Base-by-base conservation (phyloP, 805 yeast species). In the Zygosaccharomyces rouxii region DNA sequence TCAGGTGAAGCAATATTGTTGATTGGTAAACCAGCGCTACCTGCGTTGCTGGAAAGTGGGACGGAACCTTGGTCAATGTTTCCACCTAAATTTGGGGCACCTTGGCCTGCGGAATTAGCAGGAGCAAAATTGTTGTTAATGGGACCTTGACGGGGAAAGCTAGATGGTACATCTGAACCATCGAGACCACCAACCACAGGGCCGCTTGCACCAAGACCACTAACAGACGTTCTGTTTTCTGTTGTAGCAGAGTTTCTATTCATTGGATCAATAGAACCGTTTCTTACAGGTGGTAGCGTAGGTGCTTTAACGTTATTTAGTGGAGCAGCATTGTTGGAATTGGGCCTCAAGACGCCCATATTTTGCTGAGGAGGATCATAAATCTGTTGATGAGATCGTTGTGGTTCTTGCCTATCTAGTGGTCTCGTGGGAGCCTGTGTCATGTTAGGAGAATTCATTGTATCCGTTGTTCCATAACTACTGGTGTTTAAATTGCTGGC, bases 231-330 rank as follows among this genome's bases (percentile, higher is more conserved):
- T 42, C 43, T 38, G 28, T 56, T 55, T 1, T 59, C 46, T 14
- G 54, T 49, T 33, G 63, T 60, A 37, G 64, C 68, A 50, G 67
- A 69, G 51, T 72, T 64, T 47, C 64, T 61, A 16, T 54, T 50
- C 29, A 59, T 44, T 35, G 53, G 50, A 35, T 55, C 51, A 13
- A 54, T 66, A 3, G 63, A 63, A 11, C 71, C 72, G 57, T 77
- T 79, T 62, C 84, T 73, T 2, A 82, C 69, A 6, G 37, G 37
- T 11, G 44, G 44, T 11, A 19, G 16, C 3, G 76, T 75, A 5
- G 84, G 83, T 3, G 79, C 74, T 35, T 69, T 69, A 33, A 66
- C 66, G 42, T 61, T 66, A 3, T 41, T 25, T 9, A 19, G 14
- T 9, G 44, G 35, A 13, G 35, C 33, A 14, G 22, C 28, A 19